phyloP scores from a whole-genome alignment of 2,329 filamentous ascomycete species.

The Sphaerulina musiva region DNA sequence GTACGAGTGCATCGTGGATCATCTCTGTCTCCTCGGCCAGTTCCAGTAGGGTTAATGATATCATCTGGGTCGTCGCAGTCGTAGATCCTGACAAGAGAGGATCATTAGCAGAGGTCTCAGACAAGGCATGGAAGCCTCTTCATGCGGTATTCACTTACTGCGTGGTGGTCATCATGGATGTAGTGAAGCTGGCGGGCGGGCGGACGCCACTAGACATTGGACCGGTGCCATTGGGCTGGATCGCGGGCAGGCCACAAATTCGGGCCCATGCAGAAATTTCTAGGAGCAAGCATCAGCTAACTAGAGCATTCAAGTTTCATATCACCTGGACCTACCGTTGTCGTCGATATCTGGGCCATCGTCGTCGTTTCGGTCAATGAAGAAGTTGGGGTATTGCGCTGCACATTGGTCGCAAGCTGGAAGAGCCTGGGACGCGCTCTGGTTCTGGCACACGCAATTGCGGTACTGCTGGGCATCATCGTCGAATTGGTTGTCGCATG shows the following conservation, averaged over 20 bases:
- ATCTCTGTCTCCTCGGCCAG: neutral
- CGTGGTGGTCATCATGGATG: neutral
- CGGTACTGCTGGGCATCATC: conserved; percentile 13
- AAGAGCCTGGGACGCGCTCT: conserved; percentile 8
- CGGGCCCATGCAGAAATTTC: conserved; percentile 3
- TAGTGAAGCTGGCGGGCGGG: neutral
- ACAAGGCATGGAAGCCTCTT: too few relatives aligned
- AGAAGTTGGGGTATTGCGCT: conserved; percentile 10
- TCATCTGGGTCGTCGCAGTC: neutral
- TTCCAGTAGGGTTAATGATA: neutral
- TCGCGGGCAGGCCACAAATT: conserved; percentile 1
- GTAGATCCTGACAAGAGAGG: neutral
- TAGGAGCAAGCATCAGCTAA: neutral
- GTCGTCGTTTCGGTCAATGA: conserved; percentile 6
- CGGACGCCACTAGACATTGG: neutral
- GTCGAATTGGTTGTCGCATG: conserved; percentile 13
- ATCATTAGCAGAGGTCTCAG: too few relatives aligned
- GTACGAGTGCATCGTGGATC: conserved; percentile 3
- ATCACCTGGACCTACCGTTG: neutral
- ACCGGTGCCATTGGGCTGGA: neutral
- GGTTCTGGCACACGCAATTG: conserved; percentile 11
- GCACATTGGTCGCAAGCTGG: conserved; percentile 10
- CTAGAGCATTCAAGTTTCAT: neutral
- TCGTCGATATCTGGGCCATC: conserved; percentile 4
- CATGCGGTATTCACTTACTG: neutral